Evolutionary conservation across 345 rosid species (phyloP).

Genomic region (Luvunga scandens): DNA sequence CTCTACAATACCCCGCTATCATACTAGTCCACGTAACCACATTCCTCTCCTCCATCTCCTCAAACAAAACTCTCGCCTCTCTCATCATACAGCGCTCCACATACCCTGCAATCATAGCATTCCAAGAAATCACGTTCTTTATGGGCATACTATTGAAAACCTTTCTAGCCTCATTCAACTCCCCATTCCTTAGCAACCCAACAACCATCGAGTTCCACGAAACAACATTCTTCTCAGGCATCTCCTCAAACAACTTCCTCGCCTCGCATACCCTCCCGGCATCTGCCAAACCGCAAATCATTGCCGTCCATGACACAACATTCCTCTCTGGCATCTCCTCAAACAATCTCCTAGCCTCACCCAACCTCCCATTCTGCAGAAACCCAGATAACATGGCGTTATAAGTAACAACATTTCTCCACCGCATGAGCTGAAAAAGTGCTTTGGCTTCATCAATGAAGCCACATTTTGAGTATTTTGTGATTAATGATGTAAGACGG

Average conservation of each 20-base stretch:
- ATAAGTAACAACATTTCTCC: constrained; percentile 49
- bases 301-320: constrained; percentile 62
- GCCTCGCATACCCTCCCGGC: constrained; percentile 50
- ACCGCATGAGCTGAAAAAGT: constrained; percentile 56
- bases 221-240: constrained; percentile 62
- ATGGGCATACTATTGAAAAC: constrained; percentile 43
- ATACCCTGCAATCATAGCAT: constrained; percentile 52
- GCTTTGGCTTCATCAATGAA: constrained; percentile 49
- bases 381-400: constrained; percentile 62
- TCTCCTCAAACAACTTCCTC: constrained; percentile 45
- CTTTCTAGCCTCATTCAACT: constrained; percentile 46
- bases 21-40: constrained; percentile 63
- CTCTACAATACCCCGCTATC: constrained; percentile 62
- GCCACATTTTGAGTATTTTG: constrained; percentile 39
- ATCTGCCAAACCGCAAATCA: constrained; percentile 46
- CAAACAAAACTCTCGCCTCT: constrained; percentile 47
- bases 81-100: constrained; percentile 38
- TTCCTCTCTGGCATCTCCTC: constrained; percentile 54
- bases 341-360: constrained; percentile 44
- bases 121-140: constrained; percentile 54
- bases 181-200: constrained; percentile 49
- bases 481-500: constrained; percentile 57
- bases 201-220: constrained; percentile 62
- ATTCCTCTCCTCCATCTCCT: constrained; percentile 46
- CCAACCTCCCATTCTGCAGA: constrained; percentile 38